A percentile compares a stretch with the other conserved stretches of the same genome.
phyloP scores from a whole-genome alignment of 371 early-diverging fungal species.

The Circinella minor region DNA sequence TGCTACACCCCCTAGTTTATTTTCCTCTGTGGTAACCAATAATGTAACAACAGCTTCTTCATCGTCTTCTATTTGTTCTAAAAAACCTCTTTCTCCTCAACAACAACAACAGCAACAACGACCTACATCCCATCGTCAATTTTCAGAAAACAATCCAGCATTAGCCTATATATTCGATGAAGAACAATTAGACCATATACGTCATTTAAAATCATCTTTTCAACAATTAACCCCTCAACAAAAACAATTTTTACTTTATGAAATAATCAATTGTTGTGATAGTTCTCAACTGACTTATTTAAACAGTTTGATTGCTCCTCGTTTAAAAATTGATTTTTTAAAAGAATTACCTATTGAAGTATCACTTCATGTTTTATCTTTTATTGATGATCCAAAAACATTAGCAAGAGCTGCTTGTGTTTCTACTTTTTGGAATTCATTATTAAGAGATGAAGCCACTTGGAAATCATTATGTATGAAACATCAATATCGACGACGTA shows the following conservation, averaged over 20 bases:
- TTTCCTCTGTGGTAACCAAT: slow-evolving; percentile 13
- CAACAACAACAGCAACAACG: slow-evolving; percentile 14
- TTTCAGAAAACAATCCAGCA: slow-evolving; percentile 24
- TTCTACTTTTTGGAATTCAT: slow-evolving; percentile 74
- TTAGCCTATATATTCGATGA: slow-evolving; percentile 38
- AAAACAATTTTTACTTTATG: slow-evolving; percentile 46
- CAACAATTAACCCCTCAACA: slow-evolving; percentile 48
- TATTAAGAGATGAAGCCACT: slow-evolving; percentile 67
- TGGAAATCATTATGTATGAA: slow-evolving; percentile 58
- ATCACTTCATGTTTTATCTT: slow-evolving; percentile 69
- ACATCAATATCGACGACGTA: slow-evolving; percentile 53
- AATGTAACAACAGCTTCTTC: neutral
- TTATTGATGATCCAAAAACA: slow-evolving; percentile 70
- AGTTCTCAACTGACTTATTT: slow-evolving; percentile 63
- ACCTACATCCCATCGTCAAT: slow-evolving; percentile 32
- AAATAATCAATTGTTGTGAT: slow-evolving; percentile 61
- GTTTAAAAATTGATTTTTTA: slow-evolving; percentile 80
- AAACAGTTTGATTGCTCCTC: slow-evolving; percentile 60
- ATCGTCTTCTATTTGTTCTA: slow-evolving; percentile 17
- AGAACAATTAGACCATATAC: slow-evolving; percentile 41
- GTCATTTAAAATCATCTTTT: slow-evolving; percentile 45
- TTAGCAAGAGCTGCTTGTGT: slow-evolving; percentile 78
- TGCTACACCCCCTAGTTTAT: slow-evolving; percentile 52
- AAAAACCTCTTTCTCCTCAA: neutral
- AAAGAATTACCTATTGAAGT: slow-evolving; percentile 79